These are phyloP conservation scores for Cinchona pubescens DNA, from an alignment of 257 asterid species.

Conservation along the genomic window DNA sequence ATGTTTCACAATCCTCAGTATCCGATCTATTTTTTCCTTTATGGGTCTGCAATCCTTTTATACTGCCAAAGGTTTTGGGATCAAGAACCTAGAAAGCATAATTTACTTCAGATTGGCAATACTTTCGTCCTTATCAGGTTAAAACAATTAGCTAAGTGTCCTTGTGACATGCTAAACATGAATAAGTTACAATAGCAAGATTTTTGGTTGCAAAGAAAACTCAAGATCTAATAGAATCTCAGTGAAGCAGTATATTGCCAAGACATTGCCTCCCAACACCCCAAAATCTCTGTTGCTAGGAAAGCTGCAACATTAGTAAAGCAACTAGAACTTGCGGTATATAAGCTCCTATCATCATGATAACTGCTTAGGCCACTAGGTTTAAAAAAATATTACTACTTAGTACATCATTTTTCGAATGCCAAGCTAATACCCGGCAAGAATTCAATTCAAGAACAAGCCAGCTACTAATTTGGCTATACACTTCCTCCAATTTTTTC, in stretches of 20 bases:
- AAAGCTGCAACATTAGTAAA: neutral
- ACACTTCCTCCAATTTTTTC: neutral
- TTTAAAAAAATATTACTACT: no score
- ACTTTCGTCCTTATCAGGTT: neutral
- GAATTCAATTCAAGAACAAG: neutral
- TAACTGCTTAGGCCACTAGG: neutral
- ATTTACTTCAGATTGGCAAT: neutral
- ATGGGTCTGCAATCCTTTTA: neutral
- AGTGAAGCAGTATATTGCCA: neutral
- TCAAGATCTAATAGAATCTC: neutral
- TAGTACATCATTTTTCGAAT: no score
- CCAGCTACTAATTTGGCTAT: neutral
- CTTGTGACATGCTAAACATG: neutral
- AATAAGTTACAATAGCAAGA: neutral
- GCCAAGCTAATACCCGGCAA: neutral
- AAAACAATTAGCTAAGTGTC: neutral
- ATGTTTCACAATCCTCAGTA: neutral
- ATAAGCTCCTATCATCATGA: neutral
- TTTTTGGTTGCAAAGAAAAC: neutral
- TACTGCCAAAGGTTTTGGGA: neutral
- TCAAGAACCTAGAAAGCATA: neutral
- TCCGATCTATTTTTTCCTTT: neutral
- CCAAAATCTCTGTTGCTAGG: neutral
- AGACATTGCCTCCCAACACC: neutral
- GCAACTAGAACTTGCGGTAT: neutral